Base-by-base conservation (phyloP, 768 basidiomycete genomes). In the Naganishia vishniacii region DNA sequence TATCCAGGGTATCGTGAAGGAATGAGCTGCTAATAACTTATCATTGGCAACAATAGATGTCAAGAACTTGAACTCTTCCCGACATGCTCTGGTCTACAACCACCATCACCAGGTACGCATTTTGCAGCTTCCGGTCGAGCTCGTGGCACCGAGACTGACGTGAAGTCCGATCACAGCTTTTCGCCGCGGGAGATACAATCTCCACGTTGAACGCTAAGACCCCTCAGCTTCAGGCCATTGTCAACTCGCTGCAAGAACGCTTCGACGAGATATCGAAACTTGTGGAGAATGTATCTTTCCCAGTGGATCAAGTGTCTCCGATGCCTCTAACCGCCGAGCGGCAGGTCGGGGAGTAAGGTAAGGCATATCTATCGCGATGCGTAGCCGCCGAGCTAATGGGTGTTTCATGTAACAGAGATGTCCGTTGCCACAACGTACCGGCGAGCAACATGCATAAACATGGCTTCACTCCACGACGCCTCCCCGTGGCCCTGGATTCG, bases 21-120 rank as follows among this genome's bases (percentile, higher is more conserved):
- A n/a, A n/a, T n/a, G n/a, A n/a, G n/a, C n/a, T n/a, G n/a, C n/a
- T n/a, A n/a, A n/a, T n/a, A n/a, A n/a, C n/a, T n/a, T n/a, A n/a
- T n/a, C n/a, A n/a, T n/a, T n/a, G n/a, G n/a, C n/a, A n/a, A n/a
- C n/a, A n/a, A n/a, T n/a, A 75, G 76, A 77, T 44, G 68, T 75
- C 40, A 68, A 70, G 32, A 68, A 73, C 48, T 60, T 77, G 53
- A 70, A 74, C 53, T 68, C 70, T 6, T 74, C 73, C 3, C 42
- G 73, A 29, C 71, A 77, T 66, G 65, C 67, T 41, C 61, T 77
- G 11, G 76, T 77, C 3, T 77, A 77, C 64, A 74, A 77, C 32
- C 76, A 77, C 58, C 76, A 77, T 65, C 72, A 77, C 49, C 74
- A 77, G 65, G 75, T 73, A 49, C n/a, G n/a, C n/a, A n/a, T n/a